Evolutionary conservation across 2,329 filamentous ascomycete genomes (phyloP).

Genomic region (Aspergillus pseudotamarii): DNA sequence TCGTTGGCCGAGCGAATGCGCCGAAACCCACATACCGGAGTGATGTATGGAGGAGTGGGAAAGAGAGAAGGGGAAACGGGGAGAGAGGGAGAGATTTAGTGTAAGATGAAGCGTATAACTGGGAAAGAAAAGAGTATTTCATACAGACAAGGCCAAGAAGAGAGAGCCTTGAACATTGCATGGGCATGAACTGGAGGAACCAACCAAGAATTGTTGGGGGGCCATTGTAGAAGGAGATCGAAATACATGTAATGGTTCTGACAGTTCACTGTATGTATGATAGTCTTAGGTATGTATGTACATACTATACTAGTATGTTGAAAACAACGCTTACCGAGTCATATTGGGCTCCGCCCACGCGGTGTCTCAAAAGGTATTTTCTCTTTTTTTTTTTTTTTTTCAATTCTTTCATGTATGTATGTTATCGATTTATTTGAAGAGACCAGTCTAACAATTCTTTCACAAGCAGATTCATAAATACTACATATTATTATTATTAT

Average conservation of each 20-base stretch:
- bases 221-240: background rate
- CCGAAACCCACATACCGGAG: background rate
- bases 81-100: background rate
- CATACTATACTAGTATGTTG: background rate
- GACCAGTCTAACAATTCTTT: background rate
- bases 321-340: background rate
- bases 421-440: background rate
- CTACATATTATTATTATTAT: background rate
- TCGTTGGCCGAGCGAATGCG: constrained; percentile 12
- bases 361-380: background rate
- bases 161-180: background rate
- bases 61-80: background rate
- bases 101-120: background rate
- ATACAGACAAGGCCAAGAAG: background rate
- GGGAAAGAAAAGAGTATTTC: background rate
- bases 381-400: background rate
- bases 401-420: background rate
- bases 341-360: background rate
- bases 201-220: background rate
- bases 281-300: too few relatives aligned
- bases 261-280: background rate
- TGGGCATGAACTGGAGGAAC: background rate
- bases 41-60: background rate
- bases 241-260: background rate
- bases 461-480: background rate